Conservation (phyloP, 306 rosid species). For the Astragalus glycyphyllos region DNA sequence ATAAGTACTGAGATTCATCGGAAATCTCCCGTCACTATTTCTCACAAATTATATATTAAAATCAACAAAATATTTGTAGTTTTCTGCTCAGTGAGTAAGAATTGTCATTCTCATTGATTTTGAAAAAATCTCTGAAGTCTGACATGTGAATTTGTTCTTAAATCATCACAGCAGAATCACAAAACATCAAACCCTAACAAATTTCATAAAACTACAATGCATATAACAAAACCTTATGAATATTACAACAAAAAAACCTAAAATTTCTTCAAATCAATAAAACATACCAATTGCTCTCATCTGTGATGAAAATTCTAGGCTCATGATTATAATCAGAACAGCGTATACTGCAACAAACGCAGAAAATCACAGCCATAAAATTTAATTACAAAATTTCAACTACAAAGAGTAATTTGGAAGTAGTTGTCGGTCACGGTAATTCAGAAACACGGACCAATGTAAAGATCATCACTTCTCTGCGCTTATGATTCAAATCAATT, state of each 20-base stretch:
- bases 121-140: constrained; percentile 77
- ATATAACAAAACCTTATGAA: background rate
- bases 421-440: no score
- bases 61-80: background rate
- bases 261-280: background rate
- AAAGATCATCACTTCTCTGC: no score
- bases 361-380: no score
- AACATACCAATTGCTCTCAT: constrained; percentile 26
- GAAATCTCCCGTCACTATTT: constrained; percentile 56
- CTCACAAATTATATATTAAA: no score
- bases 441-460: no score
- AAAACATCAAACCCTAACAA: accelerated
- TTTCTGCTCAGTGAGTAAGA: constrained; percentile 60
- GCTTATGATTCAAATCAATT: no score
- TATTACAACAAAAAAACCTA: background rate
- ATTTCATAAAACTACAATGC: no score
- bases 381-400: no score
- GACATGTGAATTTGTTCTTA: constrained; percentile 76
- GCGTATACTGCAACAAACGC: no score
- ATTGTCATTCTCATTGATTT: constrained; percentile 69
- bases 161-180: constrained; percentile 55
- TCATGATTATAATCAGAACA: no score
- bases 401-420: no score
- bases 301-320: no score
- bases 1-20: constrained; percentile 43